Evolutionary conservation across 139 green algal species (phyloP).

Genomic region (Pleodorina starrii): DNA sequence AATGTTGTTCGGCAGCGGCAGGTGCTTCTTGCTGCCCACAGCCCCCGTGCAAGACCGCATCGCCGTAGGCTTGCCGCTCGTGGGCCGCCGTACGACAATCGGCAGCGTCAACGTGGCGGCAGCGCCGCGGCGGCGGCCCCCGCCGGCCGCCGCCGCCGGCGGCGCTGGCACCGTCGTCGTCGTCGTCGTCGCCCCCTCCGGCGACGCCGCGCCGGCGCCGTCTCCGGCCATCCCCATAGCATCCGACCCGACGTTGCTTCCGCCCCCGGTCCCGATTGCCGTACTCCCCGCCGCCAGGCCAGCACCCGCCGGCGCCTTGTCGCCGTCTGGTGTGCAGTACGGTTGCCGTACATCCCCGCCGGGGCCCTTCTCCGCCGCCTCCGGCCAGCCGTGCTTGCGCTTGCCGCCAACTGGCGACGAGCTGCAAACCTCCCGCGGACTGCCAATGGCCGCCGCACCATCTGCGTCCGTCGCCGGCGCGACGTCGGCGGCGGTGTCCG

Average conservation of each 20-base stretch:
- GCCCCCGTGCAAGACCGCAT: slow-evolving; percentile 24
- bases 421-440: neutral
- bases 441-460: neutral
- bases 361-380: no score
- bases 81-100: neutral
- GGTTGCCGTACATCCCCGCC: no score
- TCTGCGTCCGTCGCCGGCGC: neutral
- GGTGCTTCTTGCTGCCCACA: slow-evolving; percentile 40
- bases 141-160: neutral
- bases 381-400: no score
- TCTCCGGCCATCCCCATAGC: neutral
- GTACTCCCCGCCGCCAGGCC: neutral
- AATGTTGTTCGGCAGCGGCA: neutral
- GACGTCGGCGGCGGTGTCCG: neutral
- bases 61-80: slow-evolving; percentile 15
- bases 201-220: neutral
- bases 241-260: neutral
- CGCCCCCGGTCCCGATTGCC: neutral
- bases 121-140: neutral
- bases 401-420: neutral
- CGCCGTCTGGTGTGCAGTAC: no score
- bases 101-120: neutral
- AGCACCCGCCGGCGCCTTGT: neutral
- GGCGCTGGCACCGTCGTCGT: neutral
- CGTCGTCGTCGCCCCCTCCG: neutral